Evolutionary conservation across 306 rosid species (phyloP).

Genomic region (Biancaea sappan): DNA sequence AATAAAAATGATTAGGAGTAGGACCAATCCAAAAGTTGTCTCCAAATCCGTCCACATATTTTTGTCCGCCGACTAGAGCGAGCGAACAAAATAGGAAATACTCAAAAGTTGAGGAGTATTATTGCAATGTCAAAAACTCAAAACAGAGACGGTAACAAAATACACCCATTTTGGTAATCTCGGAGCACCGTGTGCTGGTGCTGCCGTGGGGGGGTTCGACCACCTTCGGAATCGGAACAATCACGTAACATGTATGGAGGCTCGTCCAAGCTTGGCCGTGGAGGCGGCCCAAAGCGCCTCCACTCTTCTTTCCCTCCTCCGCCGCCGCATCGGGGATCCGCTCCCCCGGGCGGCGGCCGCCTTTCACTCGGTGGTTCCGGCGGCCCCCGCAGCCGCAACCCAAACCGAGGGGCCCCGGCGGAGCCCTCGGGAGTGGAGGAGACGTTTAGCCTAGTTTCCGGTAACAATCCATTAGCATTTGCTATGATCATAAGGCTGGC

Average conservation of each 20-base stretch:
- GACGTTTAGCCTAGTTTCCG: constrained; percentile 69
- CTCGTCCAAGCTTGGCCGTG: constrained; percentile 86
- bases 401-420: constrained; percentile 36
- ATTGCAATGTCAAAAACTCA: background rate
- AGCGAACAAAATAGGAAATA: background rate
- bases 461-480: constrained; percentile 73
- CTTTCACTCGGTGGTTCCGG: constrained; percentile 59
- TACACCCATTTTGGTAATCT: background rate
- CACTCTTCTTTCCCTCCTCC: constrained; percentile 57
- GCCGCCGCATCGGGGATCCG: constrained; percentile 55
- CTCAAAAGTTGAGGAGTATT: background rate
- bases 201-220: constrained; percentile 28
- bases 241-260: constrained; percentile 67
- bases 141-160: background rate
- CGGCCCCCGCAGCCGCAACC: constrained; percentile 43
- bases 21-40: background rate
- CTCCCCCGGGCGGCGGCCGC: constrained; percentile 47
- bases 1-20: too few relatives aligned
- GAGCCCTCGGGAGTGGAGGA: constrained; percentile 65
- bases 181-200: constrained; percentile 9
- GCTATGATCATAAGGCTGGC: constrained; percentile 79
- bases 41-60: background rate
- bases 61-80: background rate
- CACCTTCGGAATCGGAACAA: constrained; percentile 27
- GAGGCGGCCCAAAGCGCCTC: constrained; percentile 64